Evolutionary conservation across 495 filamentous ascomycete species (phyloP).

Genomic region (Clavariopsis aquatica): DNA sequence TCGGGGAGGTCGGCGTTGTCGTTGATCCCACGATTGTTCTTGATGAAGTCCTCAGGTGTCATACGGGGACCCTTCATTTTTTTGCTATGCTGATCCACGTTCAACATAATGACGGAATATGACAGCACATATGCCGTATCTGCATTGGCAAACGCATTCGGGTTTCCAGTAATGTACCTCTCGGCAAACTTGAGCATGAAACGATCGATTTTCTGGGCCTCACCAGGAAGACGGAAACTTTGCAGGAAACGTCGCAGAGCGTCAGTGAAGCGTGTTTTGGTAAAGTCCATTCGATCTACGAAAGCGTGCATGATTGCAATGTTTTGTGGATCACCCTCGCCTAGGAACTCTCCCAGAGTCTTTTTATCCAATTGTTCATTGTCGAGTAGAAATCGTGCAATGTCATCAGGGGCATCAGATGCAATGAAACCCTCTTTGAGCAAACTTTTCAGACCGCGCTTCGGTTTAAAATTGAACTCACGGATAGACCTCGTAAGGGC

Average conservation of each 20-base stretch:
- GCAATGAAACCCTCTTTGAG: slow-evolving; percentile 83
- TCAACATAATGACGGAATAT: slow-evolving; percentile 81
- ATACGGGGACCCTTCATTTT: slow-evolving; percentile 82
- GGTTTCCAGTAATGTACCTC: slow-evolving; percentile 89
- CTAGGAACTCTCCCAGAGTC: slow-evolving; percentile 90
- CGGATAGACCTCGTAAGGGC: slow-evolving; percentile 83
- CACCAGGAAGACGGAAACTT: slow-evolving; percentile 90
- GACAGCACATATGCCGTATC: slow-evolving; percentile 96
- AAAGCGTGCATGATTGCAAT: slow-evolving; percentile 98
- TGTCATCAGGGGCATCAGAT: slow-evolving; percentile 72
- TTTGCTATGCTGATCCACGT: slow-evolving; percentile 80
- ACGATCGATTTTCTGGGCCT: slow-evolving; percentile 98
- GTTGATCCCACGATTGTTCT: slow-evolving; percentile 98
- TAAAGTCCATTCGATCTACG: slow-evolving; percentile 92
- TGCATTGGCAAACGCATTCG: slow-evolving; percentile 95
- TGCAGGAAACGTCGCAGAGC: slow-evolving; percentile 88
- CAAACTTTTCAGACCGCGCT: slow-evolving; percentile 83
- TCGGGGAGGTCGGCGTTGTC: slow-evolving; percentile 91
- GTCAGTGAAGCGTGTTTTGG: slow-evolving; percentile 90
- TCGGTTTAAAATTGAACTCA: slow-evolving; percentile 98
- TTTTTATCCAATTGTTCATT: slow-evolving; percentile 82
- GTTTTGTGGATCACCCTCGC: slow-evolving; percentile 88
- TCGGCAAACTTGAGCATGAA: slow-evolving; percentile 99
- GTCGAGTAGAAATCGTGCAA: slow-evolving; percentile 77
- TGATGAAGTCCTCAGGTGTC: slow-evolving; percentile 96